These are phyloP conservation scores for Heliamphora exappendiculata DNA, from an alignment of 148 eudicot species.

Conservation along the genomic window DNA sequence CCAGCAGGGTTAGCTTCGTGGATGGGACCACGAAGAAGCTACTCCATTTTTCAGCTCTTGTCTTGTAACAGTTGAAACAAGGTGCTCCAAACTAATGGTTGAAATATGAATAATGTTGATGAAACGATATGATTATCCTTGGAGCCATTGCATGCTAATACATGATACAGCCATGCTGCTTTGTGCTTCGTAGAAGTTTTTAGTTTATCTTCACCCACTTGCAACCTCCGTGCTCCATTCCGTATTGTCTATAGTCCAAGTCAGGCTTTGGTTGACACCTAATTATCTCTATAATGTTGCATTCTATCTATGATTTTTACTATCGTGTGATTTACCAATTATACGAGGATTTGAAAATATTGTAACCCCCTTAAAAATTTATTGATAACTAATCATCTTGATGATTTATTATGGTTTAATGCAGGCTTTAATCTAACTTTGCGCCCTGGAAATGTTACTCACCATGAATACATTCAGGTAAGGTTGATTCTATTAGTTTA, in stretches of 20 bases:
- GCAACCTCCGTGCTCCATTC: not conserved
- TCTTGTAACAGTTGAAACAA: no score
- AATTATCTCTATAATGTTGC: not conserved
- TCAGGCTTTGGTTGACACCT: not conserved
- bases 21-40: no score
- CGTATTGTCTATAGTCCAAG: not conserved
- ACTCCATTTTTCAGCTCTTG: no score
- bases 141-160: no score
- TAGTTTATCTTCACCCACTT: not conserved
- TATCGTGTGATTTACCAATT: not conserved
- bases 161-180: not conserved
- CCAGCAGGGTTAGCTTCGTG: no score
- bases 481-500: slow-evolving; percentile 1
- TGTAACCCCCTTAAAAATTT: not conserved
- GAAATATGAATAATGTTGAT: no score
- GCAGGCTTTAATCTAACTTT: slow-evolving; percentile 95
- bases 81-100: no score
- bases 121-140: no score
- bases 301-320: not conserved
- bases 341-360: no score
- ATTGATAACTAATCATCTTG: no score
- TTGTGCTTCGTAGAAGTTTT: not conserved
- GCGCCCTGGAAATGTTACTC: slow-evolving; percentile 94
- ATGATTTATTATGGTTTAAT: slow-evolving; percentile 14
- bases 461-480: slow-evolving; percentile 96